Conservation (phyloP, 129 eudicot genomes). For the Artemisia tridentata region DNA sequence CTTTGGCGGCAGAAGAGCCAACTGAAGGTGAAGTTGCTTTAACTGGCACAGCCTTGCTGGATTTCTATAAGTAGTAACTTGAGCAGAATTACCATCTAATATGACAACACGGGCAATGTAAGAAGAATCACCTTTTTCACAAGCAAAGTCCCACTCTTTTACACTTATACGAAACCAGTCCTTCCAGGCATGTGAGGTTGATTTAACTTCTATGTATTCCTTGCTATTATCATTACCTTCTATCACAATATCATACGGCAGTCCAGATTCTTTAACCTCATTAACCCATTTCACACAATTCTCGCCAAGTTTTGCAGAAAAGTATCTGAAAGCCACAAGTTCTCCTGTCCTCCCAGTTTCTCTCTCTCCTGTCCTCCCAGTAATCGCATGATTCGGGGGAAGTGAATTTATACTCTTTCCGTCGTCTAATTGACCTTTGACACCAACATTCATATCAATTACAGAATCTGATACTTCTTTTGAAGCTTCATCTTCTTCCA, state of each 20-base stretch:
- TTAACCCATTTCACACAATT: constrained; percentile 72
- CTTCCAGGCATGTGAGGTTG: no score
- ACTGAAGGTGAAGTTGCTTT: constrained; percentile 46
- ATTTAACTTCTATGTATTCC: no score
- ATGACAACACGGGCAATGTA: constrained; percentile 35
- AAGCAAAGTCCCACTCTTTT: constrained; percentile 15
- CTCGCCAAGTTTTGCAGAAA: constrained; percentile 29
- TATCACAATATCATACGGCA: constrained; percentile 65
- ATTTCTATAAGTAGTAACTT: constrained; percentile 49
- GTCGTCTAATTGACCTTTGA: no score
- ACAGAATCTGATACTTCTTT: no score
- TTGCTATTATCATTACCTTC: no score
- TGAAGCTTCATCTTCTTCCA: no score
- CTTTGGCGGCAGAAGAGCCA: no score
- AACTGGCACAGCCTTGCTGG: constrained; percentile 52
- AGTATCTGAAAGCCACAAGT: constrained; percentile 59
- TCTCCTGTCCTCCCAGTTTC: constrained; percentile 68
- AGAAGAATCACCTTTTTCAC: constrained; percentile 16
- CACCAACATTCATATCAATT: no score
- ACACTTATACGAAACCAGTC: no score
- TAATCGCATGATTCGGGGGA: constrained; percentile 20
- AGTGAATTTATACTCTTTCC: constrained; percentile 22
- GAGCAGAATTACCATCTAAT: constrained; percentile 39
- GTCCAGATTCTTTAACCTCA: constrained; percentile 60
- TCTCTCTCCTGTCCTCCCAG: constrained; percentile 33